Conservation (phyloP, 2,329 filamentous ascomycete species). For the Neonectria magnoliae region DNA sequence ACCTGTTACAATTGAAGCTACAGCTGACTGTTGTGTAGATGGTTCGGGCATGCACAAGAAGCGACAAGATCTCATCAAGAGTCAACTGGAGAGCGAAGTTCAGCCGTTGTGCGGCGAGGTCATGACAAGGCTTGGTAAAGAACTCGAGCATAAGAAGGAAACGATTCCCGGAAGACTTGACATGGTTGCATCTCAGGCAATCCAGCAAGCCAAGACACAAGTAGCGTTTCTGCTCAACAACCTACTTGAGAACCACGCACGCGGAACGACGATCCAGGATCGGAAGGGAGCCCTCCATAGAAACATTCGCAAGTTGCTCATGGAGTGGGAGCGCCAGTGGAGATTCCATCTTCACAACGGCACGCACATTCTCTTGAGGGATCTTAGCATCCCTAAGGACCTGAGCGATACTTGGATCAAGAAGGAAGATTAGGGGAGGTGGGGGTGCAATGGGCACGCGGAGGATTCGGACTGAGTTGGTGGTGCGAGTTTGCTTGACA, state of each 20-base stretch:
- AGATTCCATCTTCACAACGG: neutral
- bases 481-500: neutral
- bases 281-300: neutral
- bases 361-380: neutral
- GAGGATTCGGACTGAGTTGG: neutral
- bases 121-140: no score
- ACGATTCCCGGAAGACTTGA: no score
- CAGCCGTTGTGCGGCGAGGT: no score
- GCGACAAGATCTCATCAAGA: neutral
- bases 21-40: neutral
- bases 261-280: neutral
- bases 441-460: neutral
- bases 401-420: neutral
- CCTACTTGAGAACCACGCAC: neutral
- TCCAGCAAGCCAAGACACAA: neutral
- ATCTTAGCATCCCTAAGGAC: conserved; percentile 6
- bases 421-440: neutral
- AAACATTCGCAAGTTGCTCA: neutral
- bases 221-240: conserved; percentile 9
- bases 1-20: no score
- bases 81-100: neutral
- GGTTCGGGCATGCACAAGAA: neutral
- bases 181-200: neutral
- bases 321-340: conserved; percentile 9
- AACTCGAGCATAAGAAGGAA: no score